A percentile compares a stretch with the other conserved stretches of the same genome.
phyloP scores from a whole-genome alignment of 345 rosid genomes.

The Boechera retrofracta region DNA sequence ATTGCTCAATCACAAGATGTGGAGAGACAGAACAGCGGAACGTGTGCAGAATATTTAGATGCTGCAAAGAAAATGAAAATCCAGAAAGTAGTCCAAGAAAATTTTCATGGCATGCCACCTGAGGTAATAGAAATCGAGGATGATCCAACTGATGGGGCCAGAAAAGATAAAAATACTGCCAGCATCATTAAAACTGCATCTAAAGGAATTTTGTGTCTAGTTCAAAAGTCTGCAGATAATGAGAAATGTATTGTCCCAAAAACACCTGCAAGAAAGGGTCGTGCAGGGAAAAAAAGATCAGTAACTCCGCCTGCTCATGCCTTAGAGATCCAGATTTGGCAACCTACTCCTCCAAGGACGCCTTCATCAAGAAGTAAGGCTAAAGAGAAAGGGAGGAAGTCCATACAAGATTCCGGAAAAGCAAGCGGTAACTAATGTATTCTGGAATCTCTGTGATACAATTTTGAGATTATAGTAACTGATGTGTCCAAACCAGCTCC shows the following conservation, averaged over 20 bases:
- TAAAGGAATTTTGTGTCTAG: slow-evolving; percentile 33
- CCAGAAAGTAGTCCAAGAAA: slow-evolving; percentile 43
- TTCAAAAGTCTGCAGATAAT: slow-evolving; percentile 36
- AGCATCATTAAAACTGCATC: slow-evolving; percentile 34
- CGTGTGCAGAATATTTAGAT: slow-evolving; percentile 31
- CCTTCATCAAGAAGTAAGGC: slow-evolving; percentile 44
- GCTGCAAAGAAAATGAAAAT: slow-evolving; percentile 52
- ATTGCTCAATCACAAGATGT: slow-evolving; percentile 12
- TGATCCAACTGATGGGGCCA: slow-evolving; percentile 40
- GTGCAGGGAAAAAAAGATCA: slow-evolving; percentile 34
- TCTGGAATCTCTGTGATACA: slow-evolving; percentile 29
- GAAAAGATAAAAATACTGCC: slow-evolving; percentile 28
- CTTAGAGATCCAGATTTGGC: slow-evolving; percentile 43
- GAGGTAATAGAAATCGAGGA: slow-evolving; percentile 37
- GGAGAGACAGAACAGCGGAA: slow-evolving; percentile 39
- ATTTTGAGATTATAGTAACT: slow-evolving; percentile 35
- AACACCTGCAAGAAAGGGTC: slow-evolving; percentile 46
- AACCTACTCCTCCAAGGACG: slow-evolving; percentile 35
- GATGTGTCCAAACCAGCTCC: slow-evolving; percentile 32
- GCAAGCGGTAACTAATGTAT: slow-evolving; percentile 51
- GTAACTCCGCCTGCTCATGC: slow-evolving; percentile 30
- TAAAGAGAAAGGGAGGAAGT: slow-evolving; percentile 41
- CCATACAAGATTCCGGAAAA: slow-evolving; percentile 38
- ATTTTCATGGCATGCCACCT: slow-evolving; percentile 36
- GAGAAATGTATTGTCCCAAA: slow-evolving; percentile 41